Percentiles rank a stretch among this genome's conserved stretches.
Evolutionary conservation across 257 asterid species (phyloP).

Genomic region (Scutellaria galericulata): DNA sequence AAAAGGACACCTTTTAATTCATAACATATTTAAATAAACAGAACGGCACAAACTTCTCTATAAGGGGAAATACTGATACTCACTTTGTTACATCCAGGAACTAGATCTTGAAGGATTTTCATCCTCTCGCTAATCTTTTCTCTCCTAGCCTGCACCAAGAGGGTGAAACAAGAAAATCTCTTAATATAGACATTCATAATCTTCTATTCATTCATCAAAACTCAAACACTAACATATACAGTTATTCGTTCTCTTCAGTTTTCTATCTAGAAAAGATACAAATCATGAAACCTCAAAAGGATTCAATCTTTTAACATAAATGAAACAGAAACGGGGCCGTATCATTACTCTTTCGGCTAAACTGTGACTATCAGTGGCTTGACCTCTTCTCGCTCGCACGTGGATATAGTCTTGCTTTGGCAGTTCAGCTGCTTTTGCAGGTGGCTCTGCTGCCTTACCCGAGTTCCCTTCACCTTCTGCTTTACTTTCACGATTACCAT

Average conservation of each 20-base stretch:
- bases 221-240: conserved; percentile 3
- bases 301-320: conserved; percentile 7
- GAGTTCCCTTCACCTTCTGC: conserved; percentile 50
- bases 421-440: conserved; percentile 50
- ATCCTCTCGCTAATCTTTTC: conserved; percentile 72
- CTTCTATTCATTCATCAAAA: conserved; percentile 22
- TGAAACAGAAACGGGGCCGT: neutral
- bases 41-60: neutral
- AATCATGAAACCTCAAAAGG: neutral
- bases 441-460: conserved; percentile 46
- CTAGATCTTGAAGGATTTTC: conserved; percentile 70
- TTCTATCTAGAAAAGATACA: conserved; percentile 4
- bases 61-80: conserved; percentile 31
- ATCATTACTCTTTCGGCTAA: conserved; percentile 69
- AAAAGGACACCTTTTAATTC: neutral
- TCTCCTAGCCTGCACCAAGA: conserved; percentile 65
- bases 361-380: conserved; percentile 80
- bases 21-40: neutral
- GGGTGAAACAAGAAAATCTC: conserved; percentile 23
- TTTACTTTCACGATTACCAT: conserved; percentile 41
- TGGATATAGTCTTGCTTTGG: conserved; percentile 71
- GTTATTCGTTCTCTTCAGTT: neutral
- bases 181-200: conserved; percentile 23
- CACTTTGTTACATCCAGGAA: conserved; percentile 73
- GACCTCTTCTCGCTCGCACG: conserved; percentile 77